Conservation (phyloP, 306 rosid species). For the Vigna reflexopilosa region DNA sequence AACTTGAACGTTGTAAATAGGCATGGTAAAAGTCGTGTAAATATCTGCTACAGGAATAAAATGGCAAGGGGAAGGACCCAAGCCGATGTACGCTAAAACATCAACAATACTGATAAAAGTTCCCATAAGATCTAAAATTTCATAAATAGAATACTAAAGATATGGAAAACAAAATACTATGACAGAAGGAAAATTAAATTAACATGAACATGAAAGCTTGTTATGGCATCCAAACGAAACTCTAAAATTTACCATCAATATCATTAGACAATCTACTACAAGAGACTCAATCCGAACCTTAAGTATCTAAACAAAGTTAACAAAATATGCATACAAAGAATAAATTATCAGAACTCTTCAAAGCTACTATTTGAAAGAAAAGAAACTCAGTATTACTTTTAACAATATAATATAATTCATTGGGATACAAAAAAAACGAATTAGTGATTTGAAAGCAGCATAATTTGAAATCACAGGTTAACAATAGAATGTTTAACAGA, state of each 20-base stretch:
- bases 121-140: not conserved
- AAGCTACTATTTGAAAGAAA: not conserved
- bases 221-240: constrained; percentile 1
- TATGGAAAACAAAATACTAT: constrained; percentile 1
- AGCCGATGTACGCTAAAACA: constrained; percentile 1
- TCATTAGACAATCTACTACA: not conserved
- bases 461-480: not conserved
- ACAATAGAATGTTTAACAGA: constrained; percentile 12
- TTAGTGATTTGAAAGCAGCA: constrained; percentile 11
- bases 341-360: not conserved
- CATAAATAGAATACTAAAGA: constrained; percentile 3
- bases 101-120: not conserved
- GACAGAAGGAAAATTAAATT: not conserved
- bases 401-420: not conserved
- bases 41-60: not conserved
- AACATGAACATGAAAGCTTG: constrained; percentile 4
- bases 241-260: constrained; percentile 16
- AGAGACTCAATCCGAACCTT: not conserved
- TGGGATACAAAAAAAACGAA: constrained; percentile 13
- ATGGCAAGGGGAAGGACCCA: not conserved
- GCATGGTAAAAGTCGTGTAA: not conserved
- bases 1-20: not conserved
- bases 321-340: not conserved
- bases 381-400: constrained; percentile 11
- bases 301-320: not conserved